phyloP scores from a whole-genome alignment of 1,139 yeast genomes.

The Hansenula sp. region DNA sequence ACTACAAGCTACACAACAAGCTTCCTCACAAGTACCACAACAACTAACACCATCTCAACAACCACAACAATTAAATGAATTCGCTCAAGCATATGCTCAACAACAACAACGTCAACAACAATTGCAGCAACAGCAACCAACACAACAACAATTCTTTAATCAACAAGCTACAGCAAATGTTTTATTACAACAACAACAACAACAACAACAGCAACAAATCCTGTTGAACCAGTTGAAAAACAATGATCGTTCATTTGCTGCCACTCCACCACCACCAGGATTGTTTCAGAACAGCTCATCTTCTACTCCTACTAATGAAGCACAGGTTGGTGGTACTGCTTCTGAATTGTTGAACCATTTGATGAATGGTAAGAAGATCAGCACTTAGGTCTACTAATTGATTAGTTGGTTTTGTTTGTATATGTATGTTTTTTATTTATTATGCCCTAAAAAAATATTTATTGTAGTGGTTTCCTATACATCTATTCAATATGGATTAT shows the following conservation, averaged over 20 bases:
- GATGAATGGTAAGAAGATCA: constrained; percentile 59
- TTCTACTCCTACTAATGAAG: constrained; percentile 10
- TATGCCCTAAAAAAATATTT: background rate
- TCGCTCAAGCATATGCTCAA: background rate
- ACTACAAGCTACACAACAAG: constrained; percentile 15
- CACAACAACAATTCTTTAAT: constrained; percentile 17
- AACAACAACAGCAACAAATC: constrained; percentile 14
- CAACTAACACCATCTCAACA: constrained; percentile 3
- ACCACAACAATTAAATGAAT: background rate
- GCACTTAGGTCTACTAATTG: too few relatives aligned
- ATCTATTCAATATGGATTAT: constrained; percentile 6
- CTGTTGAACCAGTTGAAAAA: constrained; percentile 11
- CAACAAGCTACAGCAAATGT: constrained; percentile 21
- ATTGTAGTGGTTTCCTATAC: background rate
- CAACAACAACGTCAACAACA: constrained; percentile 14
- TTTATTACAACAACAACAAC: constrained; percentile 20
- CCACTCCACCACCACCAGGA: constrained; percentile 45
- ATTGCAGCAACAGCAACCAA: constrained; percentile 20
- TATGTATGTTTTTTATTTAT: background rate
- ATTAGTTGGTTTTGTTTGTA: too few relatives aligned
- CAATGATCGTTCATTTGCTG: constrained; percentile 18
- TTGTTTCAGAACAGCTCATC: constrained; percentile 25
- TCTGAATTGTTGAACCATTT: constrained; percentile 67
- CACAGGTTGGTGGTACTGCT: constrained; percentile 34
- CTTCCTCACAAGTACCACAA: constrained; percentile 15